Conservation (phyloP, 2,329 filamentous ascomycete species). For the Trichoderma cornu-damae region DNA sequence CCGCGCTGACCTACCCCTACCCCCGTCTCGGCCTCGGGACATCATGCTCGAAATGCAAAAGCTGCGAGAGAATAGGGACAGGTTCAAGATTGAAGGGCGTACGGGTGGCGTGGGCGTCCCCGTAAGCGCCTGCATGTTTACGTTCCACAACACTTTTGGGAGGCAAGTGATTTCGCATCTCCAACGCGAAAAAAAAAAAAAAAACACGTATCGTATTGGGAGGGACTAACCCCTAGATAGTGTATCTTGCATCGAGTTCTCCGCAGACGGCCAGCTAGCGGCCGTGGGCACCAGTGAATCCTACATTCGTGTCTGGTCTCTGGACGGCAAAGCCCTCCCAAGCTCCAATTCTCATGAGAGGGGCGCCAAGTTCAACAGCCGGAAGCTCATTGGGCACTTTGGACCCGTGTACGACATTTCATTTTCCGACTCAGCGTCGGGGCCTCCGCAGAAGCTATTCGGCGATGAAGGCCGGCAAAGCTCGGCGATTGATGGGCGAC, state of each 20-base stretch:
- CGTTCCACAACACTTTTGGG: slow-evolving; percentile 93
- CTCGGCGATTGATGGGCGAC: slow-evolving; percentile 45
- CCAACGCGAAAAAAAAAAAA: too few relatives aligned
- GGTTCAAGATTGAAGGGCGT: slow-evolving; percentile 79
- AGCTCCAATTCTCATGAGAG: slow-evolving; percentile 58
- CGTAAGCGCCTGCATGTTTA: slow-evolving; percentile 93
- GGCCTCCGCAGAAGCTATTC: slow-evolving; percentile 45
- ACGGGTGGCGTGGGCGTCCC: slow-evolving; percentile 78
- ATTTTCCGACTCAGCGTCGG: slow-evolving; percentile 69
- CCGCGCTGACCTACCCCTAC: slow-evolving; percentile 75
- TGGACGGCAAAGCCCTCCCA: slow-evolving; percentile 76
- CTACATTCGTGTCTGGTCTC: slow-evolving; percentile 89
- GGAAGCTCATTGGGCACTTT: slow-evolving; percentile 79
- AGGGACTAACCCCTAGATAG: slow-evolving; percentile 38
- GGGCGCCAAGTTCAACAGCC: slow-evolving; percentile 56
- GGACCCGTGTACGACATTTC: slow-evolving; percentile 84
- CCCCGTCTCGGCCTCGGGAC: slow-evolving; percentile 81
- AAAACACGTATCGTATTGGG: too few relatives aligned
- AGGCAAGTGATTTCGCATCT: slow-evolving; percentile 51
- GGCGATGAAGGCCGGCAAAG: slow-evolving; percentile 43
- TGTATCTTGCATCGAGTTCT: slow-evolving; percentile 92
- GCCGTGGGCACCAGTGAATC: slow-evolving; percentile 89
- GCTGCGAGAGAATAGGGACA: slow-evolving; percentile 85
- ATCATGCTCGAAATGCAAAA: slow-evolving; percentile 93
- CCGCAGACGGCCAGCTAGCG: slow-evolving; percentile 79